Conservation (phyloP, 306 rosid species). For the Cicer chorassanicum region DNA sequence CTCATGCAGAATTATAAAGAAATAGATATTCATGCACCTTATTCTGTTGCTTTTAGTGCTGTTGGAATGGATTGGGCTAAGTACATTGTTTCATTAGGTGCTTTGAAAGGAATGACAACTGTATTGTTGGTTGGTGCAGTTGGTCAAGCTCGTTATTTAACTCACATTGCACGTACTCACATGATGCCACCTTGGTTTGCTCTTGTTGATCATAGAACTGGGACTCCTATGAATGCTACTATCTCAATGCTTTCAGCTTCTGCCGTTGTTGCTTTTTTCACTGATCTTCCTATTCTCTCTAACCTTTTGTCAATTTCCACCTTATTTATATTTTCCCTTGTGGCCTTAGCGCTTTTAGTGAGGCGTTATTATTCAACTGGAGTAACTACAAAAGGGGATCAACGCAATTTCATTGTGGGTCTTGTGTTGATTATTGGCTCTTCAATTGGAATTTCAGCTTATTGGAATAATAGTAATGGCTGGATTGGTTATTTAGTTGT, state of each 20-base stretch:
- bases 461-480: conserved; percentile 43
- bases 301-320: conserved; percentile 78
- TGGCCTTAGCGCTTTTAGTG: conserved; percentile 68
- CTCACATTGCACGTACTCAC: conserved; percentile 89
- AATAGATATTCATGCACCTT: conserved; percentile 59
- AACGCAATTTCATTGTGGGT: conserved; percentile 52
- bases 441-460: conserved; percentile 49
- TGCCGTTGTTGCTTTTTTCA: conserved; percentile 69
- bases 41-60: conserved; percentile 63
- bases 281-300: conserved; percentile 58
- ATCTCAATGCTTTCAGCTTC: conserved; percentile 65
- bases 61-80: conserved; percentile 88
- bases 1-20: conserved; percentile 57
- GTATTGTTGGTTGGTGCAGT: conserved; percentile 69
- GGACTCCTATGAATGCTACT: conserved; percentile 83
- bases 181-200: conserved; percentile 92
- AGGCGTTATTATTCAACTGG: conserved; percentile 66
- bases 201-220: conserved; percentile 59
- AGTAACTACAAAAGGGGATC: conserved; percentile 48
- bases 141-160: conserved; percentile 85
- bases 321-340: conserved; percentile 72
- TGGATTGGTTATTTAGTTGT: conserved; percentile 60
- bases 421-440: conserved; percentile 55
- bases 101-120: conserved; percentile 86
- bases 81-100: conserved; percentile 79